Conservation (phyloP, 495 filamentous ascomycete species). For the Platismatia glauca region DNA sequence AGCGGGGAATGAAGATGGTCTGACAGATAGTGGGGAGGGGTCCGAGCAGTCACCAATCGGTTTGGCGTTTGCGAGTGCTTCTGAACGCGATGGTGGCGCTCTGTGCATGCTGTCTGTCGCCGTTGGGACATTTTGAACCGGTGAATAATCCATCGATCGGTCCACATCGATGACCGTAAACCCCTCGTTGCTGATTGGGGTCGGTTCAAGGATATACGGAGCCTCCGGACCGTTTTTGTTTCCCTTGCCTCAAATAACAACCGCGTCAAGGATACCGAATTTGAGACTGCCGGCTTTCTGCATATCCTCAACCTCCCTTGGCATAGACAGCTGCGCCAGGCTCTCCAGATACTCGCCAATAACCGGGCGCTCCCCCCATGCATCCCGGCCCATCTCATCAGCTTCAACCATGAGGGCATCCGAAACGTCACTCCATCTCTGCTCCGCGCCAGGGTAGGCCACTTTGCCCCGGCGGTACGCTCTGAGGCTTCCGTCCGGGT, state of each 20-base stretch:
- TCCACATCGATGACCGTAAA: neutral
- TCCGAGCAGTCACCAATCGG: neutral
- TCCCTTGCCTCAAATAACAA: conserved; percentile 30
- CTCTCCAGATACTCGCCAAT: conserved; percentile 32
- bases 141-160: neutral
- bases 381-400: conserved; percentile 24
- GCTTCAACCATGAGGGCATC: conserved; percentile 28
- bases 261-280: conserved; percentile 36
- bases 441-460: conserved; percentile 12
- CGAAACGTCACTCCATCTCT: conserved; percentile 31
- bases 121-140: neutral
- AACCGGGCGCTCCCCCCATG: conserved; percentile 25
- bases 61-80: neutral
- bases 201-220: conserved; percentile 23
- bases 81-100: neutral
- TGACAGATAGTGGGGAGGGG: neutral
- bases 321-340: conserved; percentile 30
- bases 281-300: conserved; percentile 24
- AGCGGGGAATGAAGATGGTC: neutral
- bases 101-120: neutral
- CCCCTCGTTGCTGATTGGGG: neutral
- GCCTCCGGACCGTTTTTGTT: conserved; percentile 22
- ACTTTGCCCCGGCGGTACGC: conserved; percentile 8
- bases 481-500: conserved; percentile 18
- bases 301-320: conserved; percentile 21